Evolutionary conservation across 2,329 filamentous ascomycete species (phyloP).

Genomic region (Epichloe amarillans): DNA sequence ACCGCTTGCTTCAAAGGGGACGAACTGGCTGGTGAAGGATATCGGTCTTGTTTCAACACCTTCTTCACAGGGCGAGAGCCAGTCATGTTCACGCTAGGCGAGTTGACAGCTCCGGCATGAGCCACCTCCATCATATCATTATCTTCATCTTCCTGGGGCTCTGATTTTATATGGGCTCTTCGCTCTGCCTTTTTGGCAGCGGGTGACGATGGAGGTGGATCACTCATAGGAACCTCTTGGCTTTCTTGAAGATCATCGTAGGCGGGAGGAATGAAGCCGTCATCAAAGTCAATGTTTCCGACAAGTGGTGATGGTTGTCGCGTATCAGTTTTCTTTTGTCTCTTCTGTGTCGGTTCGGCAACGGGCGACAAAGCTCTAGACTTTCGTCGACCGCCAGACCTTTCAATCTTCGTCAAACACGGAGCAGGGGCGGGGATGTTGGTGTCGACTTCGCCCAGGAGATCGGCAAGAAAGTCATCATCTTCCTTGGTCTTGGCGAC

Average conservation of each 20-base stretch:
- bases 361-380: slow-evolving; percentile 69
- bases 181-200: slow-evolving; percentile 65
- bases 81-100: slow-evolving; percentile 69
- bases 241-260: slow-evolving; percentile 45
- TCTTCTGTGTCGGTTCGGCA: slow-evolving; percentile 41
- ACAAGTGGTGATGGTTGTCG: slow-evolving; percentile 32
- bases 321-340: slow-evolving; percentile 38
- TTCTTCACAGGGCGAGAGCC: slow-evolving; percentile 63
- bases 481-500: slow-evolving; percentile 72
- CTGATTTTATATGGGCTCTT: slow-evolving; percentile 41
- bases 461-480: slow-evolving; percentile 69
- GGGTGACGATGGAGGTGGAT: slow-evolving; percentile 77
- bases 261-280: slow-evolving; percentile 44
- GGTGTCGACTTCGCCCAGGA: slow-evolving; percentile 78
- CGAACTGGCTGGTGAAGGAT: slow-evolving; percentile 61
- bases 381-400: slow-evolving; percentile 65
- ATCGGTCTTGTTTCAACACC: slow-evolving; percentile 50
- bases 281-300: slow-evolving; percentile 34
- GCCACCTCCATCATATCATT: slow-evolving; percentile 82
- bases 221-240: slow-evolving; percentile 61
- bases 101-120: slow-evolving; percentile 55
- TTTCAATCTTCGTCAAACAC: slow-evolving; percentile 47
- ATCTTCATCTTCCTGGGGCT: slow-evolving; percentile 51
- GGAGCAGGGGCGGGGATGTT: slow-evolving; percentile 47
- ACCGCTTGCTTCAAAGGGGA: slow-evolving; percentile 50